Percentiles rank a stretch among this genome's conserved stretches.
Evolutionary conservation across 495 filamentous ascomycete species (phyloP).

Genomic region (Lichenothelia convexa): DNA sequence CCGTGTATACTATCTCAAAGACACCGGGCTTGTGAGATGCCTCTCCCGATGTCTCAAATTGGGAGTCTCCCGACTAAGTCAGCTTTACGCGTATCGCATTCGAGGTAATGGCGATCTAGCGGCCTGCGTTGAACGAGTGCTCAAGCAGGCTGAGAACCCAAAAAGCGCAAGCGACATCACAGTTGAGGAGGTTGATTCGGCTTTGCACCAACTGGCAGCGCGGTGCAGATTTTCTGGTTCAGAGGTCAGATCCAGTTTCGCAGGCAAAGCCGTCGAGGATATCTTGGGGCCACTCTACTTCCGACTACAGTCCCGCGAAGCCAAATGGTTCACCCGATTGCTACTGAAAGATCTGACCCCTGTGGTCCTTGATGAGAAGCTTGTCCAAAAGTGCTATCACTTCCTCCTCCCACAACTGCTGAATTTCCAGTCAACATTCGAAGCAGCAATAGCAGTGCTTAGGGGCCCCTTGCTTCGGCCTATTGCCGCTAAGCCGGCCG

Average conservation of each 20-base stretch:
- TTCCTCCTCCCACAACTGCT: slow-evolving; percentile 36
- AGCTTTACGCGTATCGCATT: slow-evolving; percentile 41
- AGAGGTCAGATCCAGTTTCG: slow-evolving; percentile 32
- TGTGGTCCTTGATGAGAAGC: slow-evolving; percentile 30
- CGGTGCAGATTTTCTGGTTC: slow-evolving; percentile 51
- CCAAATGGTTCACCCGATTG: slow-evolving; percentile 76
- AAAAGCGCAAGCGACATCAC: slow-evolving; percentile 30
- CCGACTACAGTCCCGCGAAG: slow-evolving; percentile 46
- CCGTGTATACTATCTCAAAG: slow-evolving; percentile 51
- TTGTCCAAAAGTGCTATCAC: slow-evolving; percentile 21
- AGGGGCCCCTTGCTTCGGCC: slow-evolving; percentile 20
- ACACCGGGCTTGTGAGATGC: slow-evolving; percentile 36
- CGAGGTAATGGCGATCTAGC: slow-evolving; percentile 47
- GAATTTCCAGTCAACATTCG: slow-evolving; percentile 44
- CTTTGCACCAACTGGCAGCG: slow-evolving; percentile 44
- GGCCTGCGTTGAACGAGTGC: slow-evolving; percentile 46
- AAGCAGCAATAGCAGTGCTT: slow-evolving; percentile 31
- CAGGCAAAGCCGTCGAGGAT: slow-evolving; percentile 20
- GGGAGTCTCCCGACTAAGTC: slow-evolving; percentile 35
- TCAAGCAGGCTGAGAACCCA: slow-evolving; percentile 36
- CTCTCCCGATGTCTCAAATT: slow-evolving; percentile 46
- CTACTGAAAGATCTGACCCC: slow-evolving; percentile 60
- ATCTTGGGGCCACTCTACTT: slow-evolving; percentile 37
- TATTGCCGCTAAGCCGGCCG: slow-evolving; percentile 27
- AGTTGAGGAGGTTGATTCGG: slow-evolving; percentile 56